Conservation (phyloP, 1,284 basidiomycete species). For the Ustilago trichophora region DNA sequence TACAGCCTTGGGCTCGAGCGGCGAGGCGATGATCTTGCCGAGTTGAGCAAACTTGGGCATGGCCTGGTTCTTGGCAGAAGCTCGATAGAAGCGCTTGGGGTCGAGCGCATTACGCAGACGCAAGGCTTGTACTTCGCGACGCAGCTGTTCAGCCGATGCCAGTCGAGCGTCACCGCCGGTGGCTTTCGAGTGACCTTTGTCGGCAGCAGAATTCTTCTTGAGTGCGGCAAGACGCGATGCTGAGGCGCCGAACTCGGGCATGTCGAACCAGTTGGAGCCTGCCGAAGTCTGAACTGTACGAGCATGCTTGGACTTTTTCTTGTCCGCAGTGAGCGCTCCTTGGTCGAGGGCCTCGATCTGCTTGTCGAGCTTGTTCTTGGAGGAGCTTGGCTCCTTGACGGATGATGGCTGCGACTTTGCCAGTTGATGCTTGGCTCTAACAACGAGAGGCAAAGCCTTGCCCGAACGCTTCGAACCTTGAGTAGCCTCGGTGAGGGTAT, state of each 20-base stretch:
- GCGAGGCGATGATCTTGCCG: constrained; percentile 84
- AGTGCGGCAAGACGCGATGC: constrained; percentile 25
- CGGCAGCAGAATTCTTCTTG: constrained; percentile 37
- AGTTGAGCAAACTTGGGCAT: constrained; percentile 79
- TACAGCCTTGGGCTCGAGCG: constrained; percentile 77
- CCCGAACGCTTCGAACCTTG: constrained; percentile 11
- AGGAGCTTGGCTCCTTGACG: constrained; percentile 1
- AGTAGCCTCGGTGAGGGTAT: constrained; percentile 4
- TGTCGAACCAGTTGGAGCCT: constrained; percentile 87
- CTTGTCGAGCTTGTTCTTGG: constrained; percentile 34
- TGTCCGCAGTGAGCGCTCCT: constrained; percentile 10
- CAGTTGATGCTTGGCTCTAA: constrained; percentile 38
- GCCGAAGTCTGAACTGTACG: constrained; percentile 69
- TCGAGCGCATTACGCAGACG: constrained; percentile 90
- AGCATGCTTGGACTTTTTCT: constrained; percentile 39
- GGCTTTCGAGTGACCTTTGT: constrained; percentile 38
- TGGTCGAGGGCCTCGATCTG: constrained; percentile 37
- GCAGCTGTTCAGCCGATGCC: constrained; percentile 71
- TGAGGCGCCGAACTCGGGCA: constrained; percentile 76
- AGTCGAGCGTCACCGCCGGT: constrained; percentile 55
- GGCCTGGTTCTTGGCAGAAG: constrained; percentile 78
- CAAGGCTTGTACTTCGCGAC: constrained; percentile 91
- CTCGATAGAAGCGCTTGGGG: constrained; percentile 93
- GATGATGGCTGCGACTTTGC: constrained; percentile 13
- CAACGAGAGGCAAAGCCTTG: constrained; percentile 33